These are phyloP conservation scores for Volutella citrinella DNA, from an alignment of 2,329 filamentous ascomycete species.

Conservation along the genomic window DNA sequence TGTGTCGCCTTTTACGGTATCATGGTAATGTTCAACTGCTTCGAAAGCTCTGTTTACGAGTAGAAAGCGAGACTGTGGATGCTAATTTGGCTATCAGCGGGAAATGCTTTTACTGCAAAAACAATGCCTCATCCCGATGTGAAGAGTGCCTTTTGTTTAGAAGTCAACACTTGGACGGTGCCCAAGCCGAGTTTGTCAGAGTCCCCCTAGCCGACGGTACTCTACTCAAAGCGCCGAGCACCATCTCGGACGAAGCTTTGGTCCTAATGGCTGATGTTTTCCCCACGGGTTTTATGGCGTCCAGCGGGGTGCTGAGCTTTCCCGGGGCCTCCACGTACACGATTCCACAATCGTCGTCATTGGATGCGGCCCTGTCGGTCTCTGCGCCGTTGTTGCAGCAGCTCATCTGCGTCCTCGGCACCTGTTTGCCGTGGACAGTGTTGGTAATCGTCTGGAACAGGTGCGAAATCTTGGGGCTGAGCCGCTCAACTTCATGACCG, in stretches of 20 bases:
- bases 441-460: constrained; percentile 70
- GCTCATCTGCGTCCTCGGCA: constrained; percentile 73
- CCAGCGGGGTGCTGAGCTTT: constrained; percentile 68
- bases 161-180: constrained; percentile 65
- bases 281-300: constrained; percentile 84
- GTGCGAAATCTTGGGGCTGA: constrained; percentile 76
- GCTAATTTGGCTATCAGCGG: constrained; percentile 24
- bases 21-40: constrained; percentile 55
- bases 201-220: constrained; percentile 80
- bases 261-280: constrained; percentile 94
- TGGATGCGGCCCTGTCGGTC: constrained; percentile 81
- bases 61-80: no score
- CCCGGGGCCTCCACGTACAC: constrained; percentile 33
- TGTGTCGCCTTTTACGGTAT: constrained; percentile 79
- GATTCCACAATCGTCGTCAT: constrained; percentile 71
- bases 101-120: constrained; percentile 83
- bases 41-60: not conserved
- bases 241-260: constrained; percentile 70
- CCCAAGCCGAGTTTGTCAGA: constrained; percentile 78
- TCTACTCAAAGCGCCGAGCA: constrained; percentile 64
- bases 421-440: constrained; percentile 75
- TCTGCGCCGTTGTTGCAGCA: constrained; percentile 78
- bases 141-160: constrained; percentile 69
- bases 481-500: constrained; percentile 72
- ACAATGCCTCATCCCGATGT: constrained; percentile 75